Evolutionary conservation across 306 rosid species (phyloP).

Genomic region (Casuarina glauca): DNA sequence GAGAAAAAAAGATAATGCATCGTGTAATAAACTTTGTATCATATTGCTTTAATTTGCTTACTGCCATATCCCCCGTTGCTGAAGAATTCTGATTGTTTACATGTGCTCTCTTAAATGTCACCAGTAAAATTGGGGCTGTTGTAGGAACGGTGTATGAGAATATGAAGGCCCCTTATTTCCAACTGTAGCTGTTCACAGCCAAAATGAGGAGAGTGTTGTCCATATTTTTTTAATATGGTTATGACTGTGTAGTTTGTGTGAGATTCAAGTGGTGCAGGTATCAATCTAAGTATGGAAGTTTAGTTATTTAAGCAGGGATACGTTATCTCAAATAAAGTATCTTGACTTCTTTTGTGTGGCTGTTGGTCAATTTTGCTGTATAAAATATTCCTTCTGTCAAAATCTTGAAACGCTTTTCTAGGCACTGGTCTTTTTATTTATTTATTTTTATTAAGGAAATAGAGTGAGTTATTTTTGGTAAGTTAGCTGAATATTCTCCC

Average conservation of each 20-base stretch:
- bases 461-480: neutral
- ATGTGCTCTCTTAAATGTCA: constrained; percentile 29
- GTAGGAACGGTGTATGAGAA: constrained; percentile 81
- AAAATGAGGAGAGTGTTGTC: constrained; percentile 83
- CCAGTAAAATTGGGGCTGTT: constrained; percentile 84
- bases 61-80: neutral
- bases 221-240: constrained; percentile 9
- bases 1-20: neutral
- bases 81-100: constrained; percentile 4
- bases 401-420: neutral
- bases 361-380: neutral
- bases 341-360: neutral
- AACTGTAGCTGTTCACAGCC: constrained; percentile 96
- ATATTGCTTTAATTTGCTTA: neutral
- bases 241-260: constrained; percentile 10
- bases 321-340: neutral
- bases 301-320: neutral
- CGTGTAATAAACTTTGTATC: neutral
- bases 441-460: neutral
- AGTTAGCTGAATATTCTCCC: neutral
- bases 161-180: constrained; percentile 77
- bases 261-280: constrained; percentile 2
- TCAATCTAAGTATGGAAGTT: neutral
- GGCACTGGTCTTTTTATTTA: neutral
- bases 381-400: neutral